These are phyloP conservation scores for Penicillium goetzii DNA, from an alignment of 495 filamentous ascomycete genomes.

Conservation along the genomic window DNA sequence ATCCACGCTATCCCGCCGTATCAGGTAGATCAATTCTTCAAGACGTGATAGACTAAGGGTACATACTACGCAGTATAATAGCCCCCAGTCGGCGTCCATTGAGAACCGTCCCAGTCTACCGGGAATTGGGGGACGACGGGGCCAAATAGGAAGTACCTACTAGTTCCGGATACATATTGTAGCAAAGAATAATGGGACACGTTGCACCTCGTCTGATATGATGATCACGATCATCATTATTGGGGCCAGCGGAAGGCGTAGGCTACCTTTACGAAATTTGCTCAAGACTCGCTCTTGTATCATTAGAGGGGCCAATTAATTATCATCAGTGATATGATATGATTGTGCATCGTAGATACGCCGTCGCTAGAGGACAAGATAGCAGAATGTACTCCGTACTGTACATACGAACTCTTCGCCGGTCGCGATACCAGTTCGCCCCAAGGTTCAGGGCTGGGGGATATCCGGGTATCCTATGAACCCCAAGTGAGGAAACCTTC, in stretches of 20 bases:
- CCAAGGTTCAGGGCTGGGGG: background rate
- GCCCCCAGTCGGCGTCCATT: background rate
- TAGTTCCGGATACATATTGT: background rate
- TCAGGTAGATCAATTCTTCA: conserved; percentile 8
- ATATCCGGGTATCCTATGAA: background rate
- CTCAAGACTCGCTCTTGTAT: background rate
- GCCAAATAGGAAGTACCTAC: conserved; percentile 6
- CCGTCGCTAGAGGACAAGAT: background rate
- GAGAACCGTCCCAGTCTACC: background rate
- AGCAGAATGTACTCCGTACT: background rate
- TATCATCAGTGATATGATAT: background rate
- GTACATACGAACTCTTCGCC: background rate
- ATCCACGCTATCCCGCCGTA: conserved; percentile 3
- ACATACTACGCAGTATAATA: background rate
- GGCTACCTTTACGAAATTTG: background rate
- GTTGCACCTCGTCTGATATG: conserved; percentile 16
- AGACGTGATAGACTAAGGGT: background rate
- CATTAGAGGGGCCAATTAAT: background rate
- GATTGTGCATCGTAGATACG: background rate
- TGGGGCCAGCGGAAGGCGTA: background rate
- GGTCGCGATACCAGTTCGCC: background rate
- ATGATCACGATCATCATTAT: conserved; percentile 14
- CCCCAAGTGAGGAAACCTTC: too few species aligned
- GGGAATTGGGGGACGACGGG: background rate
- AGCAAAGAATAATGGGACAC: background rate